phyloP scores from a whole-genome alignment of 768 basidiomycete species.

The Pleurotus eryngii region DNA sequence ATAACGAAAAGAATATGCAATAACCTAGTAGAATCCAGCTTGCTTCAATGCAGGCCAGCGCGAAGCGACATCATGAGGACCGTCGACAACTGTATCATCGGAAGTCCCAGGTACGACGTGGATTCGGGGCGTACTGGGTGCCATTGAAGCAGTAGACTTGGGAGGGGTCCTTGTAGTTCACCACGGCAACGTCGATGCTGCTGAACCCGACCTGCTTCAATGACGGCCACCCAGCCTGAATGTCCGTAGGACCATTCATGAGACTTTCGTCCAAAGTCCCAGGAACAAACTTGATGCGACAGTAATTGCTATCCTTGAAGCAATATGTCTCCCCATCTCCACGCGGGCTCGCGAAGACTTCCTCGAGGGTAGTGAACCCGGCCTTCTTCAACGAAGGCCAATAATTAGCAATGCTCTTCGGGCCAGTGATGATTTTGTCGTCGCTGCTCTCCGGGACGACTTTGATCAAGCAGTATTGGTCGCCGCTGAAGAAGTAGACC shows the following conservation, averaged over 20 bases:
- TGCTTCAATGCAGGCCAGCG: not conserved
- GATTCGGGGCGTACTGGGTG: not conserved
- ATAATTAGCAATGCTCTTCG: not conserved
- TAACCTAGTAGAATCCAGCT: slow-evolving; percentile 2
- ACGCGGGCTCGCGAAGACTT: not conserved
- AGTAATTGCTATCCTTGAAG: slow-evolving; percentile 2
- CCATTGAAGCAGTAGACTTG: slow-evolving; percentile 5
- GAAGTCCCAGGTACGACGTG: not conserved
- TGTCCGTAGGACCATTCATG: not conserved
- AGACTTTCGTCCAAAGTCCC: not conserved
- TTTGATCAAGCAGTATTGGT: not conserved
- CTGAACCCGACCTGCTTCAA: not conserved
- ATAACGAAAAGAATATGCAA: not conserved
- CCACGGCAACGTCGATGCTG: not conserved
- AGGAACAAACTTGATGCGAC: not conserved
- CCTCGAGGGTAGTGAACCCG: not conserved
- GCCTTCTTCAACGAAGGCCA: slow-evolving; percentile 1
- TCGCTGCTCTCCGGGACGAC: slow-evolving; percentile 3
- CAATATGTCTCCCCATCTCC: not conserved
- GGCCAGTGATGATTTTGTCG: not conserved
- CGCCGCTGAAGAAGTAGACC: slow-evolving; percentile 6
- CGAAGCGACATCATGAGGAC: not conserved
- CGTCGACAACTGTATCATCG: not conserved
- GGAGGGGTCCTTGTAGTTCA: not conserved
- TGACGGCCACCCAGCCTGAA: not conserved